Evolutionary conservation across 1,284 basidiomycete species (phyloP), one percentile per base, ranked within the genome.

Genomic region (Schizophyllum amplum): DNA sequence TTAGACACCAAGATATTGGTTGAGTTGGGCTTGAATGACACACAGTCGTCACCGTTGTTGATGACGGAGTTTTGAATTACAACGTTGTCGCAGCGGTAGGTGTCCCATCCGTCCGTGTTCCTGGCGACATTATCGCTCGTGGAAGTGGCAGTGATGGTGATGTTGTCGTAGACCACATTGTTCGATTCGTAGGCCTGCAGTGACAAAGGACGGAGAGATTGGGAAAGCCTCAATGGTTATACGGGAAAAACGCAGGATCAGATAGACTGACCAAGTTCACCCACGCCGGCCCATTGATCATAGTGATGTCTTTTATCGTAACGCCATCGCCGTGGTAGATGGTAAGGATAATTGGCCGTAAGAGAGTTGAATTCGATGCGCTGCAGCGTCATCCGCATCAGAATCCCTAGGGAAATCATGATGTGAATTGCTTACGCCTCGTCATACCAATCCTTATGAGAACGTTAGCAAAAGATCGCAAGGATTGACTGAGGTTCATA

Each of bases 41-140:
- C 80, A 65, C 83, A 87, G 66, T 85, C 80, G 59, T 83, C 83
- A 4, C 79, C 82, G 55, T 85, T 84, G 55, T 77, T 74, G 53
- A 84, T 82, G 20, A 75, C 69, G 1, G 79, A 80, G 60, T 84
- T 75, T 48, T 69, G 66, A 53, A 84, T 78, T 0, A 72, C 70
- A 9, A 84, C 75, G 54, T 71, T 70, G 57, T 79, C 75, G 42
- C 79, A 81, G 53, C 81, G 76, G 65, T 85, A 84, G 22, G 82
- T 79, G 62, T 86, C 79, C 82, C 82, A 84, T 6, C 83, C 83
- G 61, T 85, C 82, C 54, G 82, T 83, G 63, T 86, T 85, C 48
- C 64, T 60, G 4, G 78, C 72, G 0, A 58, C 61, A 58, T 78
- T 70, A 11, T 68, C 70, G 4, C 76, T 79, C 5, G 74, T 80